Evolutionary conservation across 805 yeast genomes (phyloP), one percentile per base, ranked within the genome.

Genomic region (Kodamaea kaohsiungensis): DNA sequence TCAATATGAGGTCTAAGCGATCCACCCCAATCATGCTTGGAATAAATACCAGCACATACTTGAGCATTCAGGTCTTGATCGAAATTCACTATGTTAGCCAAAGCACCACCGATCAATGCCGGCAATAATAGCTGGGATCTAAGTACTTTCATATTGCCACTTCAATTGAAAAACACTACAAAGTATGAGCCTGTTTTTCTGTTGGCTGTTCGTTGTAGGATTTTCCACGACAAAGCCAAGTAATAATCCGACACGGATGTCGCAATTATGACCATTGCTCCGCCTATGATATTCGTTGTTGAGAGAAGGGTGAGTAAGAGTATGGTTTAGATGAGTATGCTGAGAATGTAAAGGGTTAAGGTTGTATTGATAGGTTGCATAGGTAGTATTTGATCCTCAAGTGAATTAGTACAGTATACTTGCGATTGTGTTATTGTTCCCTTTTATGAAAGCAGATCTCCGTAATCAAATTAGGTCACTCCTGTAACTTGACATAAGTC

Each of bases 31-130:
- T 92, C 96, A 47, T 83, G 77, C 61, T 85, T 86, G 53, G 92
- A 82, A 72, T 93, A 93, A 85, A 93, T 87, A 37, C 99, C 99
- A 3, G 91, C 80, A 68, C 99, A 93, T 22, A 83, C 83, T 63
- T 89, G 95, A 15, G 86, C 76, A 48, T 81, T 72, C 9, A 63
- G 25, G 4, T 54, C 70, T 13, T 80, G 68, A 46, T 80, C 79
- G 58, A 90, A 76, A 22, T 65, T 65, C 30, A 80, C 87, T 64
- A 72, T 69, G 59, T 77, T 80, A 65, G 77, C 48, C 37, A 52
- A 52, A 17, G 46, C 84, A 6, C 51, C 46, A 12, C 27, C 52
- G 2, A 49, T 7, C 19, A 17, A 15, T 40, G 45, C 17, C 45
- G 25, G 19, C 45, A 19, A 16, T 40, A 40, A 40, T 40, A 43